These are phyloP conservation scores for Trebouxia sp. DNA, from an alignment of 139 green algal genomes.

Conservation along the genomic window DNA sequence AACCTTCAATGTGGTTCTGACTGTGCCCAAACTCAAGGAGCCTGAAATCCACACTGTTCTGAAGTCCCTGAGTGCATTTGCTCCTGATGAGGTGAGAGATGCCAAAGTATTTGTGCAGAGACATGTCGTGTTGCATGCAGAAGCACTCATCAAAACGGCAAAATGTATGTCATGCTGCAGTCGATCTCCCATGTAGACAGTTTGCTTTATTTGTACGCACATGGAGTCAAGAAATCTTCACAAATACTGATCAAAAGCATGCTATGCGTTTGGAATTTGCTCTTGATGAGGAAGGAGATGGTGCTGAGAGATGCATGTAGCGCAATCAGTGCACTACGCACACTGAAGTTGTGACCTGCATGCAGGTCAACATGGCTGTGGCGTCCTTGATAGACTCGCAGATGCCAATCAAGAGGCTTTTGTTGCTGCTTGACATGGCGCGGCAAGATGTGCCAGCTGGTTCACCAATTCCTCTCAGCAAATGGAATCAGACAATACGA, in stretches of 20 bases:
- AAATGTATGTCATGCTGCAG: neutral
- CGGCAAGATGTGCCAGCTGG: constrained; percentile 52
- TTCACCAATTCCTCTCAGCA: constrained; percentile 39
- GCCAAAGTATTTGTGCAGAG: neutral
- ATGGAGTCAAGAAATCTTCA: neutral
- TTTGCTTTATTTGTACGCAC: neutral
- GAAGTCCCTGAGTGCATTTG: constrained; percentile 66
- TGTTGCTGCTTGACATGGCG: constrained; percentile 96
- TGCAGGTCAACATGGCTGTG: constrained; percentile 44
- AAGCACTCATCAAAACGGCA: too few species aligned
- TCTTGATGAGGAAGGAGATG: too few species aligned
- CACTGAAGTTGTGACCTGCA: neutral
- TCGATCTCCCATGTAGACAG: neutral
- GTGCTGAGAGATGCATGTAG: neutral
- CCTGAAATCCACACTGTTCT: constrained; percentile 79
- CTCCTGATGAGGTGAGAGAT: constrained; percentile 35
- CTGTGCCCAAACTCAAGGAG: constrained; percentile 78
- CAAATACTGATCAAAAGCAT: neutral
- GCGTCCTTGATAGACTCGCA: constrained; percentile 44
- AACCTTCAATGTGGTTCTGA: constrained; percentile 90
- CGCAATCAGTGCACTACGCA: neutral
- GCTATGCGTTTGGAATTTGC: too few species aligned
- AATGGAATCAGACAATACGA: constrained; percentile 62
- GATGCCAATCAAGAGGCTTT: constrained; percentile 94
- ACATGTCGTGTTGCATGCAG: neutral